Base-by-base conservation (phyloP, 1,284 basidiomycete genomes). In the Apiotrichum siamense region DNA sequence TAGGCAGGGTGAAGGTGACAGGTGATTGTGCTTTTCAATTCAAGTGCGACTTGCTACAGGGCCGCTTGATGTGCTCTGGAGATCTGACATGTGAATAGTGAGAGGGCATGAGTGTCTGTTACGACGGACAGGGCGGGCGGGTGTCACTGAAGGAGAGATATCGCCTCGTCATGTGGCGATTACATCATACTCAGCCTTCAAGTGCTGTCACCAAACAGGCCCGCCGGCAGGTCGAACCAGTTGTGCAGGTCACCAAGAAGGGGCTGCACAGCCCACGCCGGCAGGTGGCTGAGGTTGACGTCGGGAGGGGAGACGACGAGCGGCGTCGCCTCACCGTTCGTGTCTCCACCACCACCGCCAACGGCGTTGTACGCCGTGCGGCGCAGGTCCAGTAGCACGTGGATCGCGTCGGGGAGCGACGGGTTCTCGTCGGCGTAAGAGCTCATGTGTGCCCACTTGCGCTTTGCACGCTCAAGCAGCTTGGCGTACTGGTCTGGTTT, bases 301-400 rank as follows among this genome's bases (percentile, higher is more conserved):
- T 67, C 66, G 0, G 66, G 65, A 17, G 68, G 65, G 6, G 62
- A 60, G 17, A 62, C 62, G 26, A 59, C 51, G 12, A 67, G 66
- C 38, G 70, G 67, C 21, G 50, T 44, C 26, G 55, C 62, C 35
- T 64, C 56, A 6, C 56, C 59, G 39, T 64, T 69, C 21, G 57
- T 60, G 3, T 59, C 57, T 9, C 13, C 36, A 10, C 39, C 39
- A 17, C 13, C 25, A 2, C 39, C 41, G 10, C n/a, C n/a, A n/a
- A 71, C 68, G 7, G 71, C 73, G 7, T 57, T 59, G 47, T 73
- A 74, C 2, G 71, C 73, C 18, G 73, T 74, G 12, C 68, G 62
- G 9, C 71, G 64, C 18, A 75, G 63, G 51, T 75, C 73, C 37
- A 74, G 65, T 7, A 75, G 60, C 24, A 70, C 70, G 47, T 69